phyloP scores from a whole-genome alignment of 108 stramenopile genomes.

The Fistulifera solaris region DNA sequence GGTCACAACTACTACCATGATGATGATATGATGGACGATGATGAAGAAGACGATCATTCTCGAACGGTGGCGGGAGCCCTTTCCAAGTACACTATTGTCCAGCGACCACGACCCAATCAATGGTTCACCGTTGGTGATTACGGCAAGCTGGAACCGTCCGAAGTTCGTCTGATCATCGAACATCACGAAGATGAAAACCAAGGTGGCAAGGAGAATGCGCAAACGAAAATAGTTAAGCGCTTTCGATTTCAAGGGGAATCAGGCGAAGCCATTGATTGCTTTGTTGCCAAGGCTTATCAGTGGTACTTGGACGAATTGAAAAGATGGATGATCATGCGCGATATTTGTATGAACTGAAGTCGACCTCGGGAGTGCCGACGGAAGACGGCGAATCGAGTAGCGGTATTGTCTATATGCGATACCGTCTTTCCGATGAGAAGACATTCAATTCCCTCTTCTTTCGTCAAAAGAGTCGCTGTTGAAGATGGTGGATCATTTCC shows the following conservation, averaged over 20 bases:
- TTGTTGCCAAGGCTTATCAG: slow-evolving; percentile 33
- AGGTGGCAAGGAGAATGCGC: slow-evolving; percentile 8
- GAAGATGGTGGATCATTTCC: slow-evolving; percentile 36
- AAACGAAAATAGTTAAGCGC: slow-evolving; percentile 3
- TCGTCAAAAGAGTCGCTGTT: slow-evolving; percentile 46
- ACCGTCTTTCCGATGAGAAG: slow-evolving; percentile 62
- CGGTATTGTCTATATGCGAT: slow-evolving; percentile 38
- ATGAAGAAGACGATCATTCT: slow-evolving; percentile 4
- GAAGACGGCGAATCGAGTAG: slow-evolving; percentile 3
- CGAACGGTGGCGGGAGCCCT: slow-evolving; percentile 21
- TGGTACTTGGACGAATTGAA: slow-evolving; percentile 32
- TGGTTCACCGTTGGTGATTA: slow-evolving; percentile 27
- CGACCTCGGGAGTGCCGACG: slow-evolving; percentile 4
- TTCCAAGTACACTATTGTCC: slow-evolving; percentile 26
- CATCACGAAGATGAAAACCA: slow-evolving; percentile 12
- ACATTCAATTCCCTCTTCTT: slow-evolving; percentile 72
- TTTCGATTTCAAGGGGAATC: slow-evolving; percentile 20
- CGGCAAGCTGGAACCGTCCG: slow-evolving; percentile 5
- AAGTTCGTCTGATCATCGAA: slow-evolving; percentile 12
- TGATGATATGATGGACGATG: slow-evolving; percentile 10
- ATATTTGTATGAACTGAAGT: slow-evolving; percentile 41
- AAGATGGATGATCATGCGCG: slow-evolving; percentile 37
- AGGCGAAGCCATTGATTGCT: slow-evolving; percentile 33
- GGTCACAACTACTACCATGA: slow-evolving; percentile 11
- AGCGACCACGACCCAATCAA: slow-evolving; percentile 17